Evolutionary conservation across 768 basidiomycete genomes (phyloP).

Genomic region (Sistotremastrum suecicum): DNA sequence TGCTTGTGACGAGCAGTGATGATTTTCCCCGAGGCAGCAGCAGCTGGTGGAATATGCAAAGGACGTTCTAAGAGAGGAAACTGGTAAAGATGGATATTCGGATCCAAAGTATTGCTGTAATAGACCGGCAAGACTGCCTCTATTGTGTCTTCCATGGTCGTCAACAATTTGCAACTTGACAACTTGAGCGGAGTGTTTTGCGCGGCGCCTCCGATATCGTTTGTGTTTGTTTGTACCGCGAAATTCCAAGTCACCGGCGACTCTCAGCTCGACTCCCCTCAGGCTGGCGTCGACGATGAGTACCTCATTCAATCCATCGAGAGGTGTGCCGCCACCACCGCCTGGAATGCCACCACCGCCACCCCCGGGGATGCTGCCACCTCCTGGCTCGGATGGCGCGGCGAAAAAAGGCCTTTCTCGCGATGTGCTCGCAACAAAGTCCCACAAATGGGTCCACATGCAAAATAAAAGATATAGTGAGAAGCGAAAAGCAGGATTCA

Average conservation of each 20-base stretch:
- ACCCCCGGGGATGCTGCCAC: slow-evolving; percentile 16
- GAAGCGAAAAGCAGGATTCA: slow-evolving; percentile 77
- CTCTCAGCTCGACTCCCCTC: no score
- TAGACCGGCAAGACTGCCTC: slow-evolving; percentile 60
- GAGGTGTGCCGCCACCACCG: slow-evolving; percentile 18
- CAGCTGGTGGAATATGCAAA: slow-evolving; percentile 65
- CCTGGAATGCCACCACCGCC: slow-evolving; percentile 21
- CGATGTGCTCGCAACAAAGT: slow-evolving; percentile 77
- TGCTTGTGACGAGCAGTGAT: slow-evolving; percentile 65
- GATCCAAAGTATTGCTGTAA: slow-evolving; percentile 43
- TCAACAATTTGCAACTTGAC: no score
- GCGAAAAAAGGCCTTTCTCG: slow-evolving; percentile 19
- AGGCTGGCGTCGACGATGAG: no score
- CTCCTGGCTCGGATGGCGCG: slow-evolving; percentile 12
- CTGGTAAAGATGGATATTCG: slow-evolving; percentile 66
- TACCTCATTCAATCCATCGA: no score
- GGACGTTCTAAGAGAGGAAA: slow-evolving; percentile 66
- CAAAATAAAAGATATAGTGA: slow-evolving; percentile 87
- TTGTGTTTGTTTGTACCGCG: no score
- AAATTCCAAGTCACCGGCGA: no score
- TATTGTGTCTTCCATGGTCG: slow-evolving; percentile 37
- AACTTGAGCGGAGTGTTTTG: no score
- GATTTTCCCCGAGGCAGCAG: slow-evolving; percentile 55
- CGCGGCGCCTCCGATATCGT: no score
- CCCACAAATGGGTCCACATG: slow-evolving; percentile 92